Evolutionary conservation across 1,284 basidiomycete genomes (phyloP).

Genomic region (Athelia psychrophila): DNA sequence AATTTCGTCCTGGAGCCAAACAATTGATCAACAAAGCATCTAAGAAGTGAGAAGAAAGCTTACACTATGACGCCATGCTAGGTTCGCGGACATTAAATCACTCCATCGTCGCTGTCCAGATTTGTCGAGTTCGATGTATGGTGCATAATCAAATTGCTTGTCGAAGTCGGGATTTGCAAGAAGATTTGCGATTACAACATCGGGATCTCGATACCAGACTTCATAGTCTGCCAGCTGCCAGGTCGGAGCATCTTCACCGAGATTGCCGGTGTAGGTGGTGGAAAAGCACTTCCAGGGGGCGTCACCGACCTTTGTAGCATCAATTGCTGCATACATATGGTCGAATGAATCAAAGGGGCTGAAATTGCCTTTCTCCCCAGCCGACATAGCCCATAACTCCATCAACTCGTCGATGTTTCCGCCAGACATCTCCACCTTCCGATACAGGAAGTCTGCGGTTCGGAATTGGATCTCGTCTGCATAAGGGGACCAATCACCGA

Average conservation of each 20-base stretch:
- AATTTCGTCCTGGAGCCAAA: no score
- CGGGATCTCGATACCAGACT: constrained; percentile 18
- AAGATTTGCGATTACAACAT: constrained; percentile 17
- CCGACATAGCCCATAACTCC: constrained; percentile 9
- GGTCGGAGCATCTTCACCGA: constrained; percentile 13
- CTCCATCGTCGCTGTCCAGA: constrained; percentile 5
- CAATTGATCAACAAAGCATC: constrained; percentile 4
- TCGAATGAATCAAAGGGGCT: not conserved
- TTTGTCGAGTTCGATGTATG: constrained; percentile 7
- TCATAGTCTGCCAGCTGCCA: constrained; percentile 26
- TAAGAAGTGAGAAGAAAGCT: not conserved
- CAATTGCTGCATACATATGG: constrained; percentile 23
- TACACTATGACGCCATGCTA: constrained; percentile 14
- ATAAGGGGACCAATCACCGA: constrained; percentile 10
- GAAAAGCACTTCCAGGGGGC: constrained; percentile 20
- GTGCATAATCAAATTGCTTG: constrained; percentile 5
- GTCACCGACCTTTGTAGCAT: constrained; percentile 20
- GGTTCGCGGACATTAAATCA: constrained; percentile 16
- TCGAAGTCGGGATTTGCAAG: constrained; percentile 12
- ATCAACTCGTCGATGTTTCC: constrained; percentile 11
- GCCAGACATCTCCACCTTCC: constrained; percentile 12
- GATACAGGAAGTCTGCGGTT: constrained; percentile 13
- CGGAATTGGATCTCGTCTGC: constrained; percentile 7
- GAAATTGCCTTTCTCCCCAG: no score
- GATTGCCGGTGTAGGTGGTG: constrained; percentile 16